Conservation (phyloP, 345 rosid genomes). For the Capsella bursapastoris region DNA sequence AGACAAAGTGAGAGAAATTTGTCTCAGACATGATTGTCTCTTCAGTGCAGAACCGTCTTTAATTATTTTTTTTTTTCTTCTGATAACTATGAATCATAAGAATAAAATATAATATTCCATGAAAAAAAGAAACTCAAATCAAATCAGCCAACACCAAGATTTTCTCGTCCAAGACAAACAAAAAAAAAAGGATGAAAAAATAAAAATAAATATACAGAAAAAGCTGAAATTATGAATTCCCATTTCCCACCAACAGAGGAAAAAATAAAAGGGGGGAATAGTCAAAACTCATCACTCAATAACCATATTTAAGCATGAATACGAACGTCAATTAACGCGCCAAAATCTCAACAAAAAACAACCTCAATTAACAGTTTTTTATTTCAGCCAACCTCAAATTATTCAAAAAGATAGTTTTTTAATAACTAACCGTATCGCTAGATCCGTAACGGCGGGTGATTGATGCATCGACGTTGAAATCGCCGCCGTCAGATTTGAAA, state of each 20-base stretch:
- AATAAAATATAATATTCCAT: slow-evolving; percentile 33
- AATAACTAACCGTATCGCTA: slow-evolving; percentile 54
- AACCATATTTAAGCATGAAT: slow-evolving; percentile 37
- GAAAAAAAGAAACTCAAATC: slow-evolving; percentile 23
- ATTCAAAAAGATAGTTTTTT: not conserved
- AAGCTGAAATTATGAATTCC: slow-evolving; percentile 43
- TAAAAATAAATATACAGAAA: slow-evolving; percentile 36
- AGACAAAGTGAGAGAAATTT: slow-evolving; percentile 67
- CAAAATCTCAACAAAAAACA: slow-evolving; percentile 43
- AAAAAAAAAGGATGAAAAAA: not conserved
- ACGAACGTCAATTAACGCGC: slow-evolving; percentile 51
- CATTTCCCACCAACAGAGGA: slow-evolving; percentile 39
- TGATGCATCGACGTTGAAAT: slow-evolving; percentile 42
- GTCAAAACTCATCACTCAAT: slow-evolving; percentile 56
- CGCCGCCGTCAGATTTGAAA: slow-evolving; percentile 42
- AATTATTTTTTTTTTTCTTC: slow-evolving; percentile 20
- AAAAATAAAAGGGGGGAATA: slow-evolving; percentile 47
- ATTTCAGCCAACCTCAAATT: not conserved
- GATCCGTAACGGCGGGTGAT: slow-evolving; percentile 60
- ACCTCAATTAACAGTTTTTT: slow-evolving; percentile 8
- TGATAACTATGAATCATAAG: slow-evolving; percentile 41
- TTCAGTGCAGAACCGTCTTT: slow-evolving; percentile 46
- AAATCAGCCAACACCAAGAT: slow-evolving; percentile 37
- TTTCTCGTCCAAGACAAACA: slow-evolving; percentile 35
- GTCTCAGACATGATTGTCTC: slow-evolving; percentile 52